Conservation (phyloP, 129 eudicot genomes). For the Arctium minus region DNA sequence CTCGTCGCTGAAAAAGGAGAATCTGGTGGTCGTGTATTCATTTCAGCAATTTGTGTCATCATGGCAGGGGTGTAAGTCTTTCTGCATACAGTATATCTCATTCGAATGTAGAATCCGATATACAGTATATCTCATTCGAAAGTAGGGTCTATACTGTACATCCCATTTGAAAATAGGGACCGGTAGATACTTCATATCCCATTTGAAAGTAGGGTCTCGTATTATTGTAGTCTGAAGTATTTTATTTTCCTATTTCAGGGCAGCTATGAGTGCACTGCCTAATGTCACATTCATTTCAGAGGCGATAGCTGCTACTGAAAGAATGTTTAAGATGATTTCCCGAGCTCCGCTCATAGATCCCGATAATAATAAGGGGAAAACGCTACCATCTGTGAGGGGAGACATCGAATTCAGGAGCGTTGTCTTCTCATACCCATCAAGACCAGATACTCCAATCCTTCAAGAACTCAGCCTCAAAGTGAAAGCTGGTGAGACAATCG, state of each 20-base stretch:
- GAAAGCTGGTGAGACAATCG: slow-evolving; percentile 63
- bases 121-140: neutral
- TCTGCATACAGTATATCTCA: neutral
- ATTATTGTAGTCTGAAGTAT: neutral
- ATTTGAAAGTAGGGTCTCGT: neutral
- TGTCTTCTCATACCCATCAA: slow-evolving; percentile 66
- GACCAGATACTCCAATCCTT: slow-evolving; percentile 53
- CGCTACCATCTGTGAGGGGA: slow-evolving; percentile 42
- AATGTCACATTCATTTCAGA: slow-evolving; percentile 56
- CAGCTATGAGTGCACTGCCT: slow-evolving; percentile 64
- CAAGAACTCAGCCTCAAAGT: slow-evolving; percentile 57
- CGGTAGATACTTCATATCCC: neutral
- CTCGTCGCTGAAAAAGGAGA: slow-evolving; percentile 60
- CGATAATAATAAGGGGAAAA: slow-evolving; percentile 39
- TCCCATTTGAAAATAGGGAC: neutral
- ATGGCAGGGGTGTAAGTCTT: slow-evolving; percentile 71
- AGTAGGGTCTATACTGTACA: neutral
- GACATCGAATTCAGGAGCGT: slow-evolving; percentile 63
- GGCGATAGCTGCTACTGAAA: slow-evolving; percentile 38
- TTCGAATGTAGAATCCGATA: neutral
- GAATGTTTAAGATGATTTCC: slow-evolving; percentile 55
- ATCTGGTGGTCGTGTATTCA: slow-evolving; percentile 60
- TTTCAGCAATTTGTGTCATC: slow-evolving; percentile 48
- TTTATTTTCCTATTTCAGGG: slow-evolving; percentile 35
- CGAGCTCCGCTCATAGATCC: slow-evolving; percentile 56